Evolutionary conservation across 441 rosid species (phyloP).

Genomic region (Codiaeum variegatum): DNA sequence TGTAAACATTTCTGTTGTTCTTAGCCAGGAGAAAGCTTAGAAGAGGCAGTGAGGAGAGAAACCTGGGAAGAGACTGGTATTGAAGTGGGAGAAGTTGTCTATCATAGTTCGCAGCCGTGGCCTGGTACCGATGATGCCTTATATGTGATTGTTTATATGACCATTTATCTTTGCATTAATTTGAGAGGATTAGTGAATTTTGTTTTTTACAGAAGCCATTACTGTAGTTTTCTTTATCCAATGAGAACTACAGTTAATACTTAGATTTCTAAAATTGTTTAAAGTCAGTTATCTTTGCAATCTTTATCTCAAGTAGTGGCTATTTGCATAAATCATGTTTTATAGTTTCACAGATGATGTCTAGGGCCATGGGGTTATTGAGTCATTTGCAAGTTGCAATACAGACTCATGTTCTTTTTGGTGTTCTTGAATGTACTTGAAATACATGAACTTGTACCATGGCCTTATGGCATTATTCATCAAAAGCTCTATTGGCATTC

Average conservation of each 20-base stretch:
- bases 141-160: neutral
- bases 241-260: neutral
- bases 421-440: neutral
- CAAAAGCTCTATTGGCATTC: neutral
- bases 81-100: conserved; percentile 89
- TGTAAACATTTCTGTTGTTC: conserved; percentile 22
- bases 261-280: neutral
- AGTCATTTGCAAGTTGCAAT: neutral
- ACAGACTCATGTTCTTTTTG: neutral
- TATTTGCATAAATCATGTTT: neutral
- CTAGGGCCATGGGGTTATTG: neutral
- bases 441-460: too few species aligned
- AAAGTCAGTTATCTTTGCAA: neutral
- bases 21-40: conserved; percentile 98
- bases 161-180: neutral
- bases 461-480: neutral
- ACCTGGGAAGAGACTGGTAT: conserved; percentile 91
- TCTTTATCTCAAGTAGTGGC: neutral
- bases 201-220: neutral
- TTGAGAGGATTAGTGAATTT: neutral
- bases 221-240: neutral
- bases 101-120: conserved; percentile 98
- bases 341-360: neutral
- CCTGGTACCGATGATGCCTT: conserved; percentile 50
- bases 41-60: conserved; percentile 94